Percentiles rank a stretch among this genome's conserved stretches.
Evolutionary conservation across 2,329 filamentous ascomycete genomes (phyloP).

Genomic region (Macroventuria anomochaeta): DNA sequence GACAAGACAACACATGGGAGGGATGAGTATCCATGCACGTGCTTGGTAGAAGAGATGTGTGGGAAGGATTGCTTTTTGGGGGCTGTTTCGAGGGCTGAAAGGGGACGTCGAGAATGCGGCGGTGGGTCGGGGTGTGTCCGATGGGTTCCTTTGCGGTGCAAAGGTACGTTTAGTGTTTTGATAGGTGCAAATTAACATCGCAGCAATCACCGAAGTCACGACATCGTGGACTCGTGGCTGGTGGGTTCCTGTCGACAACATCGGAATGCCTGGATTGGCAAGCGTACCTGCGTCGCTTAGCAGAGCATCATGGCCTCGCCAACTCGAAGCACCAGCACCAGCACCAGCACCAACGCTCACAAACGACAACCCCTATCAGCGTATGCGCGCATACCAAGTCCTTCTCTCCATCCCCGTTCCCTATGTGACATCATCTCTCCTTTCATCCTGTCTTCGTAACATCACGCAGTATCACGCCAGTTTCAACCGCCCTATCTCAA

Average conservation of each 20-base stretch:
- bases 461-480: background rate
- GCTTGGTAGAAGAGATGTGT: background rate
- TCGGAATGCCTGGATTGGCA: background rate
- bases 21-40: background rate
- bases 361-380: no score
- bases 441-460: background rate
- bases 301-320: background rate
- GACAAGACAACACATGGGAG: background rate
- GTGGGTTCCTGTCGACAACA: background rate
- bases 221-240: background rate
- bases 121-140: conserved; percentile 1
- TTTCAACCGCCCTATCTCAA: background rate
- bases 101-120: background rate
- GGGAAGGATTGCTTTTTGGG: background rate
- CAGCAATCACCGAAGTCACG: background rate
- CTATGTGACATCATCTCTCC: background rate
- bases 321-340: background rate
- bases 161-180: background rate
- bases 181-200: background rate
- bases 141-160: background rate
- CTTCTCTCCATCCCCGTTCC: background rate
- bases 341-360: background rate
- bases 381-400: no score
- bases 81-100: background rate
- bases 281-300: background rate